Evolutionary conservation across 2,329 filamentous ascomycete species (phyloP), one percentile per base, ranked within the genome.

Genomic region (Microthyrium microscopicum): DNA sequence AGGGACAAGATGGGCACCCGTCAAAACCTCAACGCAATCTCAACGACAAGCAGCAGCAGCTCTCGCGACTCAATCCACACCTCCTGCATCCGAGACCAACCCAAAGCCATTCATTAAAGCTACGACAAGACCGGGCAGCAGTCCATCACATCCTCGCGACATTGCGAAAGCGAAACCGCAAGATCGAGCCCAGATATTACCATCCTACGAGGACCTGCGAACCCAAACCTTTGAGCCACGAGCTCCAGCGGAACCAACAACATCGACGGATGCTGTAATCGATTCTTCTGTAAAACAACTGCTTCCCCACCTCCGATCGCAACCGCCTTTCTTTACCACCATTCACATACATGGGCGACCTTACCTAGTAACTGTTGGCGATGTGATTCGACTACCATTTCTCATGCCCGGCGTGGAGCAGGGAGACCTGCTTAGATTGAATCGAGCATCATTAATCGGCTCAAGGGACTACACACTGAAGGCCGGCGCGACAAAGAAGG

Each of bases 401-500:
- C 52, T 56, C 13, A 64, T 65, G 60, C 54, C 56, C 16, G 46
- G 53, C 37, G 60, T 64, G 26, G 47, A 53, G 38, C 76, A 84
- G 1, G 89, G 89, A 20, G 87, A 95, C 51, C 62, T 91, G 24
- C 65, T 98, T 39, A 79, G 85, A 5, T 67, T 98, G 37, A 87
- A 93, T 59, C 77, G 84, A 36, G 89, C 84, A 17, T 77, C 73
- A 26, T 64, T 77, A 34, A 60, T 98, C 28, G 89, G 89, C 19
- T 87, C 77, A 44, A 69, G 89, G 41, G 87, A 95, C 54, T 92
- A 81, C 58, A 94, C 87, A 4, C 64, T 95, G 41, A 81, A 84
- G 54, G 58, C 62, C 1, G 81, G 80, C 4, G 43, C 43, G 24
- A 39, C 39, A 9, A 48, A 53, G 41, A 22, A 29, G 16, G 29